These are phyloP conservation scores for Geranomyces variabilis DNA, from an alignment of 192 early-diverging fungal genomes.

Conservation along the genomic window DNA sequence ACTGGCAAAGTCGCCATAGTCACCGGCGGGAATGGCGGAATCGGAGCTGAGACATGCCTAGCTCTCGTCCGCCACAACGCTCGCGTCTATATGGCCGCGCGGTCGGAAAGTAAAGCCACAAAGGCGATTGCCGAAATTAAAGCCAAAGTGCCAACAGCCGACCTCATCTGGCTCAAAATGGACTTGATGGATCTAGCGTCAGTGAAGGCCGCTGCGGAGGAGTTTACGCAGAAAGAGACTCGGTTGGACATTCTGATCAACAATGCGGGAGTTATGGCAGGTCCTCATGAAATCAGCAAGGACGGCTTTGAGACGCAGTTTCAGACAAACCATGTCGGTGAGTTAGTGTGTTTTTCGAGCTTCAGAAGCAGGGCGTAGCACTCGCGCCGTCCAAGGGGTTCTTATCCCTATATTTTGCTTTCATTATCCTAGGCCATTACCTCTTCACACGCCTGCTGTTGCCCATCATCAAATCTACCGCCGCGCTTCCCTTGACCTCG, in stretches of 20 bases:
- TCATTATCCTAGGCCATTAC: conserved; percentile 44
- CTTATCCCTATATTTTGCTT: not conserved
- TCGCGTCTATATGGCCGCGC: conserved; percentile 19
- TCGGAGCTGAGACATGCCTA: conserved; percentile 2
- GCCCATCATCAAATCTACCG: conserved; percentile 27
- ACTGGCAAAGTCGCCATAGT: conserved; percentile 26
- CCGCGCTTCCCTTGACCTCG: conserved; percentile 20
- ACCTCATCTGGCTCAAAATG: conserved; percentile 29
- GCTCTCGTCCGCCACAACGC: conserved; percentile 5
- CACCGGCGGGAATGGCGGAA: conserved; percentile 15
- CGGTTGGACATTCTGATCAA: conserved; percentile 38
- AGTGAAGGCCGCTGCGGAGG: conserved; percentile 43
- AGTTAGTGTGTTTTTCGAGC: no score
- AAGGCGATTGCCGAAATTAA: conserved; percentile 9
- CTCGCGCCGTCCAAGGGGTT: no score
- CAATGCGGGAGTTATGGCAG: conserved; percentile 52
- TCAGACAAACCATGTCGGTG: conserved; percentile 17
- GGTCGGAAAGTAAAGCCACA: not conserved
- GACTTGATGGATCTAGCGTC: conserved; percentile 39
- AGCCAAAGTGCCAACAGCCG: not conserved
- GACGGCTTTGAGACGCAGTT: conserved; percentile 67
- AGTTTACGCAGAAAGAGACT: conserved; percentile 25
- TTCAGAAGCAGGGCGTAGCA: no score
- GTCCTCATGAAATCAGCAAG: conserved; percentile 40
- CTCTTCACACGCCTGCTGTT: conserved; percentile 35